Evolutionary conservation across 1,284 basidiomycete species (phyloP), one percentile per base, ranked within the genome.

Genomic region (Afroboletus lepidellus): DNA sequence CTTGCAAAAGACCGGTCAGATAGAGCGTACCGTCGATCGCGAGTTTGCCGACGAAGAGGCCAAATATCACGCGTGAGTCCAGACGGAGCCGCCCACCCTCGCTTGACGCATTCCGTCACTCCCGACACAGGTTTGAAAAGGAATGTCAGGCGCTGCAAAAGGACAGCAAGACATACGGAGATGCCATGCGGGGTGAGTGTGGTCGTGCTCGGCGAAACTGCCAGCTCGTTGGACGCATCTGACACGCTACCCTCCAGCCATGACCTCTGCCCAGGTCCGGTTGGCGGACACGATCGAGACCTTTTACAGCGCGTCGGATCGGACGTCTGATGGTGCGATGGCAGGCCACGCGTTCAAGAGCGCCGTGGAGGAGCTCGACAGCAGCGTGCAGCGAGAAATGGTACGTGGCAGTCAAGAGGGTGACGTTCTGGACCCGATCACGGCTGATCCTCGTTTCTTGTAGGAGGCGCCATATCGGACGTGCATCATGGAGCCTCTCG

Each of bases 1-100:
- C 65, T 82, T 95, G 72, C 93, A 96, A 78, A 96, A 96, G 84
- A 98, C 95, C 1, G 95, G 95, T 54, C 94, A 98, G 73, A 91
- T 99, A 53, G 96, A 99, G 69, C 81, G 93, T 29, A 99, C 96
- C 0, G 83, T 98, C 25, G 96, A 99, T 72, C 77, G 90, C 51
- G 94, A 98, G 67, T 99, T 98, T 69, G 80, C 87, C 29, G 90
- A 96, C 54, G 94, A 98, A 71, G 93, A 97, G 69, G 81, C 84
- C 45, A 93, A 93, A 68, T 99, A 87, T 77, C 85, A 87, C 72
- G 83, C 81, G 89, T 94, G 74, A 70, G 94, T 81, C 23, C 20
- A 25, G 24, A 34, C 39, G 37, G 46, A 42, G 37, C 39, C 24
- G 30, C 13, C 7, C 23, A 8, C n/a, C 21, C 8, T 15, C 41